A percentile compares a stretch with the other conserved stretches of the same genome.
phyloP scores from a whole-genome alignment of 2,329 filamentous ascomycete genomes.

The Alternaria ventricosa region DNA sequence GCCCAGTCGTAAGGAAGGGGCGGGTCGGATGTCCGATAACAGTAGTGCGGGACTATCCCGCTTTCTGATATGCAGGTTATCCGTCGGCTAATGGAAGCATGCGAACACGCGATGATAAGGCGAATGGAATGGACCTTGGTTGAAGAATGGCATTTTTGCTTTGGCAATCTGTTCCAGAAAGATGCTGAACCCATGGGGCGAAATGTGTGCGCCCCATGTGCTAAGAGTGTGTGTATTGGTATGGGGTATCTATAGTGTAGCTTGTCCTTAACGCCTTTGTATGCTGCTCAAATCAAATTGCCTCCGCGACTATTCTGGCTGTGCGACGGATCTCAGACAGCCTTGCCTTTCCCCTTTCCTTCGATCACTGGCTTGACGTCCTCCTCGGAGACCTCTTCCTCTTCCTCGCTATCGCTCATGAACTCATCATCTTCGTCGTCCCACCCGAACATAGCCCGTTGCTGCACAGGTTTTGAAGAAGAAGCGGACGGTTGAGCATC shows the following conservation, averaged over 20 bases:
- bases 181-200: not conserved
- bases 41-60: constrained; percentile 18
- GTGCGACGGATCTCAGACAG: constrained; percentile 10
- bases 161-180: not conserved
- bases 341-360: constrained; percentile 55
- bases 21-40: constrained; percentile 28
- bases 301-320: not conserved
- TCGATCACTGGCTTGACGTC: constrained; percentile 38
- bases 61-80: constrained; percentile 17
- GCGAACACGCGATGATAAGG: not conserved
- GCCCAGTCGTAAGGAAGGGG: constrained; percentile 23
- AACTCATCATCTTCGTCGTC: constrained; percentile 71
- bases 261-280: constrained; percentile 7
- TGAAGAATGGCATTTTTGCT: not conserved
- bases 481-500: constrained; percentile 30
- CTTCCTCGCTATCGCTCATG: constrained; percentile 56
- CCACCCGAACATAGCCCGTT: constrained; percentile 73
- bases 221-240: not conserved
- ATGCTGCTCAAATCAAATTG: constrained; percentile 1
- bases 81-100: constrained; percentile 14
- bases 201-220: not conserved
- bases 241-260: constrained; percentile 21
- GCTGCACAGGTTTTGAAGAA: constrained; percentile 40
- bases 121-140: not conserved
- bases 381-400: constrained; percentile 49